A percentile compares a stretch with the other conserved stretches of the same genome.
phyloP scores from a whole-genome alignment of 140 eudicot species.

The Ambrosia hybrid region DNA sequence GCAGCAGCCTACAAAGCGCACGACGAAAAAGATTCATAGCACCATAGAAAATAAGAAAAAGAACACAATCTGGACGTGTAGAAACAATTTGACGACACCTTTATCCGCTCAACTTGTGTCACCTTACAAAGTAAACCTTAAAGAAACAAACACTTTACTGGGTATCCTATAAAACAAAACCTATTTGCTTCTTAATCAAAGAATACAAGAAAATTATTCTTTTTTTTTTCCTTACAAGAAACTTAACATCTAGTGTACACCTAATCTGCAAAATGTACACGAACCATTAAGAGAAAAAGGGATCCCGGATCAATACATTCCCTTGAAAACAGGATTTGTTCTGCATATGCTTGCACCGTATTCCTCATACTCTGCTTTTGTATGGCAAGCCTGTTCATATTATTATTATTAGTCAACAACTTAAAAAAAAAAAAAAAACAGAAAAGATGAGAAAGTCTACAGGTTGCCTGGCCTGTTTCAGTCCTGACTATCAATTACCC shows the following conservation, averaged over 20 bases:
- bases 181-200: constrained; percentile 40
- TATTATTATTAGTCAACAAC: background rate
- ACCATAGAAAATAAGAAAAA: too few relatives aligned
- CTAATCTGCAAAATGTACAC: constrained; percentile 44
- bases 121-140: constrained; percentile 34
- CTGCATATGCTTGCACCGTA: constrained; percentile 98
- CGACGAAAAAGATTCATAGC: too few relatives aligned
- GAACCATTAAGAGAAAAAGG: constrained; percentile 3
- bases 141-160: constrained; percentile 20
- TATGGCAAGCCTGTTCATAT: constrained; percentile 85
- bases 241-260: constrained; percentile 49
- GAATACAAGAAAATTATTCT: constrained; percentile 38
- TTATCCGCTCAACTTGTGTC: constrained; percentile 31
- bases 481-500: background rate
- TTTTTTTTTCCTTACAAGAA: constrained; percentile 28
- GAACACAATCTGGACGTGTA: background rate
- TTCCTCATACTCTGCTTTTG: constrained; percentile 98
- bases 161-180: constrained; percentile 29
- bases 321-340: constrained; percentile 97
- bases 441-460: background rate
- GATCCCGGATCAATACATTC: constrained; percentile 70
- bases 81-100: constrained; percentile 25
- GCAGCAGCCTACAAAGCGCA: too few relatives aligned
- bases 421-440: background rate
- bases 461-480: background rate